Conservation (phyloP, 495 filamentous ascomycete genomes). For the Neurospora sp. region DNA sequence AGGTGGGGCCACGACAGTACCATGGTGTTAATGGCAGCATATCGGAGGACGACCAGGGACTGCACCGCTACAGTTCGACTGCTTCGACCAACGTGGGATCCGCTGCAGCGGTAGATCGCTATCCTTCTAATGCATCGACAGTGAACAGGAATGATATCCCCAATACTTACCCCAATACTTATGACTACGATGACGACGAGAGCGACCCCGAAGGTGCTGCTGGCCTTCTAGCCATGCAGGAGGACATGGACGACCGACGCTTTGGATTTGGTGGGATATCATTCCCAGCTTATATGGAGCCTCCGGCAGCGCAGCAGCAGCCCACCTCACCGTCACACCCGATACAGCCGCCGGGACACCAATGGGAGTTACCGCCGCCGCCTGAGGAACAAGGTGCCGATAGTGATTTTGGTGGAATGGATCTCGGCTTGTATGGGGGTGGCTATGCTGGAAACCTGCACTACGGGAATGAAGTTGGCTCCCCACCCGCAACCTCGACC, state of each 20-base stretch:
- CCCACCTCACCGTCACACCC: not conserved
- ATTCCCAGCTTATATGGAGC: conserved; percentile 17
- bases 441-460: conserved; percentile 63
- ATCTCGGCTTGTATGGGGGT: conserved; percentile 63
- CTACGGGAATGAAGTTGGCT: conserved; percentile 54
- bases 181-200: conserved; percentile 44
- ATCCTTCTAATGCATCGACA: conserved; percentile 40
- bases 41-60: conserved; percentile 31
- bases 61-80: conserved; percentile 40
- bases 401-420: conserved; percentile 60
- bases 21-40: conserved; percentile 25
- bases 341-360: not conserved
- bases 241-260: conserved; percentile 74
- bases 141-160: conserved; percentile 28
- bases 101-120: conserved; percentile 24
- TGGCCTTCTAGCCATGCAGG: conserved; percentile 71
- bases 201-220: conserved; percentile 88
- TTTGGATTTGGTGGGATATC: conserved; percentile 36
- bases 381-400: conserved; percentile 50
- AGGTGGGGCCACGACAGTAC: conserved; percentile 28
- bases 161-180: conserved; percentile 20
- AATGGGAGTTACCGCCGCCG: conserved; percentile 15
- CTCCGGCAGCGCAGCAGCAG: not conserved
- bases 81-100: conserved; percentile 31
- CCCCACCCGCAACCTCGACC: conserved; percentile 23